Conservation (phyloP, 495 filamentous ascomycete genomes). For the Glutinoglossum americanum region DNA sequence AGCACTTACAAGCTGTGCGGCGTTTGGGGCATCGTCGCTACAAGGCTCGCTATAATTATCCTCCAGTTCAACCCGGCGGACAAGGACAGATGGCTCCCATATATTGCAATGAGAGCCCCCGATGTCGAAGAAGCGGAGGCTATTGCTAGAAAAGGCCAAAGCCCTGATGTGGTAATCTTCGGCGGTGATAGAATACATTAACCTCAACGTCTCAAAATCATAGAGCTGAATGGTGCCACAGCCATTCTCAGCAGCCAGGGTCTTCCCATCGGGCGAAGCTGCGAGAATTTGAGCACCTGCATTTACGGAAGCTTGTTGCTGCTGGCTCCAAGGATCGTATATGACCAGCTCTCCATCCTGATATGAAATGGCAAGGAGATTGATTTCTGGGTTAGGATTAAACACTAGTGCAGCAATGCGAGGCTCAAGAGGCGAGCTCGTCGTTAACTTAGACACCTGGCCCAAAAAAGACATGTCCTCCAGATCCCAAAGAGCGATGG, state of each 20-base stretch:
- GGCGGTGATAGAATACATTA: constrained; percentile 12
- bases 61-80: too few species aligned
- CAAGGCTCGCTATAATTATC: too few species aligned
- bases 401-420: constrained; percentile 3
- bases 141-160: constrained; percentile 13
- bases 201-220: constrained; percentile 12
- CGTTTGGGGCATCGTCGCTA: not conserved
- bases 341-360: not conserved
- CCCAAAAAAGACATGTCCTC: not conserved
- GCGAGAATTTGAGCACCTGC: constrained; percentile 11
- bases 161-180: constrained; percentile 8
- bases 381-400: not conserved
- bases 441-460: not conserved
- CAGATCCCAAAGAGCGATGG: not conserved
- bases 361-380: not conserved
- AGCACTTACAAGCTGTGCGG: too few species aligned
- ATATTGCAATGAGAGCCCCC: constrained; percentile 12
- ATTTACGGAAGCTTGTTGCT: not conserved
- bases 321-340: not conserved
- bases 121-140: constrained; percentile 14
- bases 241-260: constrained; percentile 8
- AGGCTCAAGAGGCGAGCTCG: not conserved
- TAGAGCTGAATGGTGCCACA: constrained; percentile 14
- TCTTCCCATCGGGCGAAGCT: constrained; percentile 13
- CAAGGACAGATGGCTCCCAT: constrained; percentile 12